Percentiles rank a stretch among this genome's conserved stretches.
phyloP scores from a whole-genome alignment of 164 flowering plant species.

The grape (Vitis vinifera) region DNA sequence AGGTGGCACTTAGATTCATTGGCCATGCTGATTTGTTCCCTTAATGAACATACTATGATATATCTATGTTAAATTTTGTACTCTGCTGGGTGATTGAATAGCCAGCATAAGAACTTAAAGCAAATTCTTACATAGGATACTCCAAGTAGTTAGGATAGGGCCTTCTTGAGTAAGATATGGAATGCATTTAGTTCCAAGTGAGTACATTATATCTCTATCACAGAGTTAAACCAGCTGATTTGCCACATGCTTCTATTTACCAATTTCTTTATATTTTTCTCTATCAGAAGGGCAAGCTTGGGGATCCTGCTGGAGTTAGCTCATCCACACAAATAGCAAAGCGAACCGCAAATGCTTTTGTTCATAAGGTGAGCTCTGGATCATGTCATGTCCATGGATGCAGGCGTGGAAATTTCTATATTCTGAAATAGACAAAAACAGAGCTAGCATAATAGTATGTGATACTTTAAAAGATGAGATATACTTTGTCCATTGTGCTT shows the following conservation, averaged over 20 bases:
- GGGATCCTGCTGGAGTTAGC: slow-evolving; percentile 18
- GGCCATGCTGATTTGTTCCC: too few relatives aligned
- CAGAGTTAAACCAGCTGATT: slow-evolving; percentile 1
- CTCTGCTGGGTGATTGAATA: too few relatives aligned
- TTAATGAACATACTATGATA: too few relatives aligned
- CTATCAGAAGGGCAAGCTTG: slow-evolving; percentile 32
- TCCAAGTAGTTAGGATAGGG: too few relatives aligned
- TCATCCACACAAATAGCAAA: slow-evolving; percentile 20
- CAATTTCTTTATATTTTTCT: not conserved
- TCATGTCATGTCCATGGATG: slow-evolving; percentile 1
- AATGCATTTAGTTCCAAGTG: not conserved
- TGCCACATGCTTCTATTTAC: not conserved
- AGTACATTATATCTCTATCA: not conserved
- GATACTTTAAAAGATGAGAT: too few relatives aligned
- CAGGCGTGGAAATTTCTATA: not conserved
- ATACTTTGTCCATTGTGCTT: too few relatives aligned
- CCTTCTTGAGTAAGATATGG: not conserved
- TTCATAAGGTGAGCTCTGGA: slow-evolving; percentile 46
- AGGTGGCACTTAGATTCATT: too few relatives aligned
- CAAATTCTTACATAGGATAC: too few relatives aligned
- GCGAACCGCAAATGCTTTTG: slow-evolving; percentile 47
- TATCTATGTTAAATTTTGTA: too few relatives aligned
- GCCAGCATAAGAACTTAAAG: too few relatives aligned
- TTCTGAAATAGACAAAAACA: not conserved
- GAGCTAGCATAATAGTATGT: not conserved